phyloP scores from a whole-genome alignment of 2,329 filamentous ascomycete genomes.

The Aspergillus quadricinctus region DNA sequence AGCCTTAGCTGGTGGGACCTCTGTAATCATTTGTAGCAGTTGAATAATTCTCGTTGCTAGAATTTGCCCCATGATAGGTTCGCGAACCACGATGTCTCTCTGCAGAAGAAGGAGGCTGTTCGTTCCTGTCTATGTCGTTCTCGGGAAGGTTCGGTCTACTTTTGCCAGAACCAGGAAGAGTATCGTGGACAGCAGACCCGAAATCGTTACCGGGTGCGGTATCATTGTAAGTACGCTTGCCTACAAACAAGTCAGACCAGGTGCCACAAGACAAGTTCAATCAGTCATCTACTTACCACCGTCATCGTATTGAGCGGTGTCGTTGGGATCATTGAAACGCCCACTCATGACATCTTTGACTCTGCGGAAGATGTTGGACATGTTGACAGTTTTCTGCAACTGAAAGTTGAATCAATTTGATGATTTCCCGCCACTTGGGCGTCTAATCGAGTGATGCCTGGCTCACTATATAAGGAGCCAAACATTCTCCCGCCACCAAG shows the following conservation, averaged over 20 bases:
- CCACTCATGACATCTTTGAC: conserved; percentile 44
- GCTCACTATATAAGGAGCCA: not conserved
- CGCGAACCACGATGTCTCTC: not conserved
- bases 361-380: conserved; percentile 46
- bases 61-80: conserved; percentile 20
- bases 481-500: not conserved
- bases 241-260: not conserved
- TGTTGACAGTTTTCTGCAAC: conserved; percentile 22
- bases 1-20: conserved; percentile 38
- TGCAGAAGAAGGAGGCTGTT: not conserved
- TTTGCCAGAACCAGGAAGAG: not conserved
- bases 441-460: not conserved
- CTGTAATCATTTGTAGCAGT: conserved; percentile 3
- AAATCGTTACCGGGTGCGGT: not conserved
- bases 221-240: not conserved
- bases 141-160: not conserved
- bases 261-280: not conserved
- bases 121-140: not conserved
- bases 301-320: not conserved
- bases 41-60: conserved; percentile 9
- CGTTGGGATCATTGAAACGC: conserved; percentile 22
- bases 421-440: not conserved
- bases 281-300: not conserved
- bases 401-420: not conserved
- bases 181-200: not conserved